phyloP scores from a whole-genome alignment of 2,329 filamentous ascomycete species.

The Ophiostoma piceae region DNA sequence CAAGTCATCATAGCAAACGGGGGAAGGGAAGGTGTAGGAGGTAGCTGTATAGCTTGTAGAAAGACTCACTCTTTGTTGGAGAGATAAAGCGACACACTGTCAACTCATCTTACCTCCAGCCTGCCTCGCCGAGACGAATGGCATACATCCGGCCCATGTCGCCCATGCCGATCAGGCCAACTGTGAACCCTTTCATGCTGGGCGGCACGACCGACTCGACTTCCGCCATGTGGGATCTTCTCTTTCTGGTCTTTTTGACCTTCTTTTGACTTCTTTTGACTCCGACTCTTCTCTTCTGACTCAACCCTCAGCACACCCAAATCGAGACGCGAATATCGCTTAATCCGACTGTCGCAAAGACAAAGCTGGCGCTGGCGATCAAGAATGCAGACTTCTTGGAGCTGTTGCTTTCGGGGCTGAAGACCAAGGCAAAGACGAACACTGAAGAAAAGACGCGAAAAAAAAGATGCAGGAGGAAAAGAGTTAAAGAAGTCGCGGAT shows the following conservation, averaged over 20 bases:
- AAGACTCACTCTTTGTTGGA: slow-evolving; percentile 16
- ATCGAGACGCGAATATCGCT: not conserved
- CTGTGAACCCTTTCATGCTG: slow-evolving; percentile 62
- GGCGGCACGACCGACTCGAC: slow-evolving; percentile 21
- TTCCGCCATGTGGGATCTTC: slow-evolving; percentile 17
- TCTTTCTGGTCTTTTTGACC: not conserved
- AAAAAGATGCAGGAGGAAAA: slow-evolving; percentile 16
- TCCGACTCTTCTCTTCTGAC: not conserved
- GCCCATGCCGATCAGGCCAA: slow-evolving; percentile 97
- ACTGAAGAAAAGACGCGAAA: not conserved
- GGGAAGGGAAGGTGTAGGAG: not conserved
- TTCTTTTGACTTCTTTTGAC: not conserved
- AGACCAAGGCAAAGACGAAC: not conserved
- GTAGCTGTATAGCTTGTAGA: not conserved
- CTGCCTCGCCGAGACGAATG: slow-evolving; percentile 76
- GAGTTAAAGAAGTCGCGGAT: not conserved
- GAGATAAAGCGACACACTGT: not conserved
- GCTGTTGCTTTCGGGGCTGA: not conserved
- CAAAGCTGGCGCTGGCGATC: not conserved
- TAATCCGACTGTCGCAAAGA: not conserved
- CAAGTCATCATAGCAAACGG: slow-evolving; percentile 81
- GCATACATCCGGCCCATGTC: slow-evolving; percentile 99
- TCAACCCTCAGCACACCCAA: not conserved
- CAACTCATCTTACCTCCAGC: slow-evolving; percentile 74
- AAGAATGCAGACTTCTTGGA: not conserved